A percentile compares a stretch with the other conserved stretches of the same genome.
Evolutionary conservation across 2,329 filamentous ascomycete genomes (phyloP).

Genomic region (Neonectria magnoliae): DNA sequence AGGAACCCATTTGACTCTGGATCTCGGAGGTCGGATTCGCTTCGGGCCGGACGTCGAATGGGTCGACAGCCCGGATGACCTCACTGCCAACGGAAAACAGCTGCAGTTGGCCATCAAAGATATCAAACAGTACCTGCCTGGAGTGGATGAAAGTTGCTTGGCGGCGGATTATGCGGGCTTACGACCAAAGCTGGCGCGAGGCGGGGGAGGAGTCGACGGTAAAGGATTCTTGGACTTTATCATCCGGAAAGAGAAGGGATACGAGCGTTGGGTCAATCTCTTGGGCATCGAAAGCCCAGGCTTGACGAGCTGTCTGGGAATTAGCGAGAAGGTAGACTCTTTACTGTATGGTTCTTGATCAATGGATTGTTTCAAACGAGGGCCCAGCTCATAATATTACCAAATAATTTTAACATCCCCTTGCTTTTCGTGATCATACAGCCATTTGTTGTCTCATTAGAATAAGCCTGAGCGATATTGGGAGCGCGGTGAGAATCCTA

Average conservation of each 20-base stretch:
- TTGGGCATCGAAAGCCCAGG: constrained; percentile 94
- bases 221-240: constrained; percentile 86
- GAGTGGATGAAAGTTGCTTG: constrained; percentile 72
- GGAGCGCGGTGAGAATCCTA: too few species aligned
- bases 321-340: constrained; percentile 77
- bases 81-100: constrained; percentile 71
- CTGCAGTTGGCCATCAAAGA: constrained; percentile 75
- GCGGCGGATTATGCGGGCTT: constrained; percentile 90
- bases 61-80: constrained; percentile 76
- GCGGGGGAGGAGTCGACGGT: constrained; percentile 67
- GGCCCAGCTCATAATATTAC: too few species aligned
- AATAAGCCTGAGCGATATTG: too few species aligned
- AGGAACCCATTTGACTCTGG: constrained; percentile 92
- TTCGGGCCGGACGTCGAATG: constrained; percentile 98
- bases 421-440: too few species aligned
- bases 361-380: not conserved
- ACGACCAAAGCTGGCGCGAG: constrained; percentile 78
- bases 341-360: constrained; percentile 56
- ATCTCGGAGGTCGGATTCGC: constrained; percentile 83
- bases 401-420: too few species aligned
- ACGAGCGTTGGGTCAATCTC: constrained; percentile 85
- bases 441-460: too few species aligned
- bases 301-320: constrained; percentile 85
- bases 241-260: constrained; percentile 80
- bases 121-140: constrained; percentile 83